phyloP scores from a whole-genome alignment of 306 rosid species.

The Inga leiocalycina region DNA sequence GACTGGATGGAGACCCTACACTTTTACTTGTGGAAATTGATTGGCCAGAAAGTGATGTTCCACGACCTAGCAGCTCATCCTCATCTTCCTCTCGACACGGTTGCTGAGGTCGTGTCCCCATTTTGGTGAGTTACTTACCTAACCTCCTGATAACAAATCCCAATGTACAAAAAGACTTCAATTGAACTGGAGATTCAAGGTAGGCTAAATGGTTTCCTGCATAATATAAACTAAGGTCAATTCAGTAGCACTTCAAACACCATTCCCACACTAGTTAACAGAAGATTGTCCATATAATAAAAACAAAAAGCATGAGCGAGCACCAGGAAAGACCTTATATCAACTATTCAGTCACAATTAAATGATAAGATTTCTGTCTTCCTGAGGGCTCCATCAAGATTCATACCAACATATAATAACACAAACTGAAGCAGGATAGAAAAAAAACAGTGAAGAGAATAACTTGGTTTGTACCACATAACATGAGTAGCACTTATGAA shows the following conservation, averaged over 20 bases:
- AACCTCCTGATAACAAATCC: slow-evolving; percentile 16
- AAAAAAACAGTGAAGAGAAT: not conserved
- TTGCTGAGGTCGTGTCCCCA: slow-evolving; percentile 76
- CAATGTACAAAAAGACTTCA: not conserved
- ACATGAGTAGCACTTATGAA: not conserved
- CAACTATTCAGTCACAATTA: not conserved
- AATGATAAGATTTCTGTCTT: not conserved
- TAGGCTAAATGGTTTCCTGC: not conserved
- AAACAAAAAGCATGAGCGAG: not conserved
- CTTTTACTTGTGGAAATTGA: slow-evolving; percentile 91
- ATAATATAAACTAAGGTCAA: slow-evolving; percentile 4
- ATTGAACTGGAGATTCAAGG: slow-evolving; percentile 12
- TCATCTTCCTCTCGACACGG: slow-evolving; percentile 67
- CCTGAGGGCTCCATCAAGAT: not conserved
- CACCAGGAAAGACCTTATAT: not conserved
- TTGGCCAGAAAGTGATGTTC: slow-evolving; percentile 67
- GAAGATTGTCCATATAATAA: not conserved
- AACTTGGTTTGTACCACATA: not conserved
- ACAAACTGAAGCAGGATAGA: not conserved
- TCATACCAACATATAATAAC: not conserved
- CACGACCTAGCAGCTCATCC: slow-evolving; percentile 55
- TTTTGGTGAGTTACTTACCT: slow-evolving; percentile 21
- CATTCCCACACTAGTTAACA: not conserved
- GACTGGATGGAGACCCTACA: slow-evolving; percentile 86
- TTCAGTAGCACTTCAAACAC: slow-evolving; percentile 7